A percentile compares a stretch with the other conserved stretches of the same genome.
Evolutionary conservation across 495 filamentous ascomycete species (phyloP).

Genomic region (Hapsidospora chrysogenum): DNA sequence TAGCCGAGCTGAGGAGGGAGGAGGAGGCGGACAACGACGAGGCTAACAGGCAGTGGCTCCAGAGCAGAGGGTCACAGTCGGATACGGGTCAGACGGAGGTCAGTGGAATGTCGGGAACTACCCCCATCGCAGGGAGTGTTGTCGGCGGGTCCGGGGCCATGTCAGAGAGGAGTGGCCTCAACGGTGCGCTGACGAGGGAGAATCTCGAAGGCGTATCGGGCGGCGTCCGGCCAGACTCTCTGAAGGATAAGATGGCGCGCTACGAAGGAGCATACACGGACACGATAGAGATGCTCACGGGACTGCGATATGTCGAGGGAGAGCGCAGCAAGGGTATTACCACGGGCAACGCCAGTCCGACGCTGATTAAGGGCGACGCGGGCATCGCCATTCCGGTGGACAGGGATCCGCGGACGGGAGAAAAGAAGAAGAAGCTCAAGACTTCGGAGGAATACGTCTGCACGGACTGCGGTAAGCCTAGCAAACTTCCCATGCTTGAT

Average conservation of each 20-base stretch:
- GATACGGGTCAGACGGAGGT: constrained; percentile 38
- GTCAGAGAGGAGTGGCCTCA: constrained; percentile 18
- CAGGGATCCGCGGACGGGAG: constrained; percentile 46
- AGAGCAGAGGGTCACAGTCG: constrained; percentile 34
- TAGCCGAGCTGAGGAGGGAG: constrained; percentile 71
- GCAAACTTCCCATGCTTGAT: not conserved
- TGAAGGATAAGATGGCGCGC: constrained; percentile 58
- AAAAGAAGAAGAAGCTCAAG: constrained; percentile 82
- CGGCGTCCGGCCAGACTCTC: constrained; percentile 51
- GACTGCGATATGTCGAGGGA: constrained; percentile 72
- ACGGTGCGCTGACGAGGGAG: constrained; percentile 53
- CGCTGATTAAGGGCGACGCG: constrained; percentile 68
- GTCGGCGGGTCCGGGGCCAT: constrained; percentile 4
- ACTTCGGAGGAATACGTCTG: constrained; percentile 89
- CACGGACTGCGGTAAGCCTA: constrained; percentile 63
- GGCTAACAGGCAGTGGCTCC: constrained; percentile 30
- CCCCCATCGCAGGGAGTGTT: constrained; percentile 1
- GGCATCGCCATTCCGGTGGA: constrained; percentile 72
- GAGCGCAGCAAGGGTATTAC: constrained; percentile 81
- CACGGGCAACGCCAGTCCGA: constrained; percentile 64
- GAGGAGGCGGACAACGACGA: constrained; percentile 61
- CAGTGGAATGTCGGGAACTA: constrained; percentile 10
- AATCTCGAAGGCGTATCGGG: constrained; percentile 65
- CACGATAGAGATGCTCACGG: constrained; percentile 87
- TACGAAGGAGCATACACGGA: constrained; percentile 66